Conservation (phyloP, 2,329 filamentous ascomycete species). For the Colletotrichum sp. region DNA sequence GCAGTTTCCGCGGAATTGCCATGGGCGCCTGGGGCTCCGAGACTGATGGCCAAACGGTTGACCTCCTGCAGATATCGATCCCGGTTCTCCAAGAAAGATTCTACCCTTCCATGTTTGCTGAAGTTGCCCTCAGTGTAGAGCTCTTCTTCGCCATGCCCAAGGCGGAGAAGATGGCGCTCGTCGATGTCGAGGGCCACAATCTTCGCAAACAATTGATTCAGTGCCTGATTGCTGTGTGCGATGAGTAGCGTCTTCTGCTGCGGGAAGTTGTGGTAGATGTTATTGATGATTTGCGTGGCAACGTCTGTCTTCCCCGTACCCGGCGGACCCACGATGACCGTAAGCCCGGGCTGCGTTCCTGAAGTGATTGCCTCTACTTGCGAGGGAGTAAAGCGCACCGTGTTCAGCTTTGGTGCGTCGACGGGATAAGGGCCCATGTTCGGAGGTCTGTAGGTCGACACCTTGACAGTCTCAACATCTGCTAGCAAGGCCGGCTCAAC, state of each 20-base stretch:
- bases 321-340: conserved; percentile 91
- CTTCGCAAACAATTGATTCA: conserved; percentile 98
- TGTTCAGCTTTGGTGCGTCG: conserved; percentile 82
- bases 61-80: conserved; percentile 82
- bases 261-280: conserved; percentile 98
- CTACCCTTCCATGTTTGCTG: conserved; percentile 92
- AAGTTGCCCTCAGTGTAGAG: conserved; percentile 85
- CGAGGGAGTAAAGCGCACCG: conserved; percentile 85
- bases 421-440: conserved; percentile 90
- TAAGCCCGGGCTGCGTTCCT: conserved; percentile 91
- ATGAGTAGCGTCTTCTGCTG: conserved; percentile 89
- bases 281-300: conserved; percentile 97
- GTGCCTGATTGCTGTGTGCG: conserved; percentile 95
- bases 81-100: conserved; percentile 92
- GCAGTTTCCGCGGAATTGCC: conserved; percentile 96
- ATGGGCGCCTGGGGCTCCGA: conserved; percentile 91
- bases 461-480: conserved; percentile 72
- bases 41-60: conserved; percentile 80
- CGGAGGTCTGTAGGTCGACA: conserved; percentile 87
- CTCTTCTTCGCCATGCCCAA: conserved; percentile 96
- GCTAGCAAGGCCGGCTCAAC: conserved; percentile 69
- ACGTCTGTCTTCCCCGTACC: conserved; percentile 99
- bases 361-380: conserved; percentile 94
- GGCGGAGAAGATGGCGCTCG: conserved; percentile 86
- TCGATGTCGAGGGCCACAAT: conserved; percentile 97